phyloP scores from a whole-genome alignment of 1,139 yeast species.

The Yamadazyma diospyri region DNA sequence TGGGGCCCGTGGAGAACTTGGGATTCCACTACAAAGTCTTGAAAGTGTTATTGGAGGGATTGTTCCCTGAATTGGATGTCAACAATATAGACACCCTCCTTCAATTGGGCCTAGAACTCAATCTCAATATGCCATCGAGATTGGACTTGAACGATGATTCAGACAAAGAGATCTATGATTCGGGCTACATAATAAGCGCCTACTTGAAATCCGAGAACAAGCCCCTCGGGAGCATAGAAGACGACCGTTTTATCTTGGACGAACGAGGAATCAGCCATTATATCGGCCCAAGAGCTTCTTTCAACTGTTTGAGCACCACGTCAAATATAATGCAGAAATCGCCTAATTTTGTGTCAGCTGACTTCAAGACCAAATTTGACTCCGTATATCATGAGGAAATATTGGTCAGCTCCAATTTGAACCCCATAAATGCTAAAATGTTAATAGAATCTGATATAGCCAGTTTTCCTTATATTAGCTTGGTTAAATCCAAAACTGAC shows the following conservation, averaged over 20 bases:
- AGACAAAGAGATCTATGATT: slow-evolving; percentile 4
- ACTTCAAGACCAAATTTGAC: slow-evolving; percentile 4
- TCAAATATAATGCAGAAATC: slow-evolving; percentile 4
- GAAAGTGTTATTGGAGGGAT: slow-evolving; percentile 27
- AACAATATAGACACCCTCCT: slow-evolving; percentile 32
- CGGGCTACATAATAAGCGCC: slow-evolving; percentile 4
- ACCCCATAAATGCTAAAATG: slow-evolving; percentile 6
- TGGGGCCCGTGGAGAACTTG: slow-evolving; percentile 33
- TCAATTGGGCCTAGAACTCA: slow-evolving; percentile 28
- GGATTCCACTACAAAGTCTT: slow-evolving; percentile 37
- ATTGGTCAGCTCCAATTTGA: slow-evolving; percentile 8
- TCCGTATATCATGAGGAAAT: slow-evolving; percentile 6
- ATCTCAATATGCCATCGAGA: slow-evolving; percentile 32
- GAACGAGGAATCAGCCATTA: slow-evolving; percentile 14
- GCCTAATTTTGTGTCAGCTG: slow-evolving; percentile 1
- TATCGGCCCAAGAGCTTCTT: slow-evolving; percentile 15
- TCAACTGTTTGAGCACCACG: slow-evolving; percentile 9
- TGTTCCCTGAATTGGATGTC: slow-evolving; percentile 40
- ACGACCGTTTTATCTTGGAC: slow-evolving; percentile 16
- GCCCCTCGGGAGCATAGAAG: slow-evolving; percentile 1
- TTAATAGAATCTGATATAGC: slow-evolving; percentile 1
- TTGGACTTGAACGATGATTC: slow-evolving; percentile 4
- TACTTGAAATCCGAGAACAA: neutral
- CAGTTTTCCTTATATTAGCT: neutral
- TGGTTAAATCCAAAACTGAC: slow-evolving; percentile 25